Conservation (phyloP, 2,329 filamentous ascomycete genomes). For the Volutella citrinella region DNA sequence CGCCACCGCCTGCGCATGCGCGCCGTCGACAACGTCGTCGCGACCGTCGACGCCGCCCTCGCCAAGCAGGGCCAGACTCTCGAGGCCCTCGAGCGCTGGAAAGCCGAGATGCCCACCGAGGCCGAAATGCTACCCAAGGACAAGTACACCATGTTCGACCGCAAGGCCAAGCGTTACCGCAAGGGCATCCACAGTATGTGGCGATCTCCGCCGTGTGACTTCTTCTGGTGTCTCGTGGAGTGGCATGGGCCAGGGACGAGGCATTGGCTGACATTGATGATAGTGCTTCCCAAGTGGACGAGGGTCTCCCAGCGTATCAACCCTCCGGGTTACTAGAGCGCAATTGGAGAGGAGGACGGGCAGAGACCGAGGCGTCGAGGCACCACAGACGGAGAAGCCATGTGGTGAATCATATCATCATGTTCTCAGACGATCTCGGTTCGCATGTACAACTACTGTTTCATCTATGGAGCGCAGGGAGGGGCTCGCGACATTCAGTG, state of each 20-base stretch:
- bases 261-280: slow-evolving; percentile 15
- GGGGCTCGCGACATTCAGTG: slow-evolving; percentile 10
- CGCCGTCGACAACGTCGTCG: slow-evolving; percentile 83
- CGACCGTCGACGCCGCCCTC: slow-evolving; percentile 76
- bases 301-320: slow-evolving; percentile 91
- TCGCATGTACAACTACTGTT: not conserved
- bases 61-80: slow-evolving; percentile 67
- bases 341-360: slow-evolving; percentile 8
- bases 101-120: slow-evolving; percentile 92
- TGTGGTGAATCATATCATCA: too few relatives aligned
- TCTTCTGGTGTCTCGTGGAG: not conserved
- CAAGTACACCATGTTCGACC: slow-evolving; percentile 97
- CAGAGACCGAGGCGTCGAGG: slow-evolving; percentile 9
- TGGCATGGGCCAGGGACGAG: slow-evolving; percentile 1
- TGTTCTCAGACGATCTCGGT: too few relatives aligned
- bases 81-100: slow-evolving; percentile 85
- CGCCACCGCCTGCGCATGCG: slow-evolving; percentile 81
- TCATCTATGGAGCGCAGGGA: not conserved
- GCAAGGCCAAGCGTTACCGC: slow-evolving; percentile 91
- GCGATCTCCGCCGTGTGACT: too few relatives aligned
- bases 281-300: slow-evolving; percentile 89
- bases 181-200: slow-evolving; percentile 97
- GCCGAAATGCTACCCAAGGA: slow-evolving; percentile 92
- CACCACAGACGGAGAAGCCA: too few relatives aligned
- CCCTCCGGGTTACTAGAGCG: slow-evolving; percentile 79